Base-by-base conservation (phyloP, 2,329 filamentous ascomycete species). In the Fusarium humuli region DNA sequence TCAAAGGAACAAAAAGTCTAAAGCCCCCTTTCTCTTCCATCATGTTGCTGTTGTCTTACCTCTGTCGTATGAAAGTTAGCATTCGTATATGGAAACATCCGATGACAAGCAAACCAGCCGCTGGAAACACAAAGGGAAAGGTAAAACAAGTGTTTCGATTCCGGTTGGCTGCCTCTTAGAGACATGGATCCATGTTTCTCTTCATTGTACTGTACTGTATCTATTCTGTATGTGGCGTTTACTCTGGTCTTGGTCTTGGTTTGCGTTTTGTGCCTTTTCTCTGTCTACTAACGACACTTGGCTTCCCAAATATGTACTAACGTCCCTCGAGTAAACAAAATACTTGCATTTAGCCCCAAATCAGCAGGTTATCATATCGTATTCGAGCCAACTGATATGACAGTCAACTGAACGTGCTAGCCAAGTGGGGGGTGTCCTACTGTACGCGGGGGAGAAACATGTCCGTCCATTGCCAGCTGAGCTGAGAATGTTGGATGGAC, bases 1-100 rank as follows among this genome's bases (percentile, higher is more conserved):
- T 58, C 18, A 65, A 52, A 65, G 44, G 22, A 14, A 47, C 16
- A 10, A 23, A 65, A 65, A 65, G 34, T 40, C 27, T 29, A 52
- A 59, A 59, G 22, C 60, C 40, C 41, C 53, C 34, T 65, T 53
- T 18, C 12, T 27, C 18, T 22, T 29, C 18, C 22, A 29, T 42
- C 34, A 9, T 45, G 34, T 34, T 41, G 25, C 34, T 40, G 27
- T 40, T 52, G 55, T 52, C 37, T 50, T 40, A 41, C 47, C 34
- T 45, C 16, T 22, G 11, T n/a, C n/a, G 48, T 44, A 48, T 61
- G 32, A 27, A 62, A 46, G 56, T 47, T 64, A n/a, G 47, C 30
- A 23, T 37, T 34, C 44, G 40, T 54, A 32, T 41, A 44, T 47
- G 61, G 57, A 61, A 53, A 70, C 56, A 64, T 64, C 48, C 45